Percentiles rank a stretch among this genome's conserved stretches.
Conservation (phyloP, 768 basidiomycete genomes). For the Termitomyces titanicus region DNA sequence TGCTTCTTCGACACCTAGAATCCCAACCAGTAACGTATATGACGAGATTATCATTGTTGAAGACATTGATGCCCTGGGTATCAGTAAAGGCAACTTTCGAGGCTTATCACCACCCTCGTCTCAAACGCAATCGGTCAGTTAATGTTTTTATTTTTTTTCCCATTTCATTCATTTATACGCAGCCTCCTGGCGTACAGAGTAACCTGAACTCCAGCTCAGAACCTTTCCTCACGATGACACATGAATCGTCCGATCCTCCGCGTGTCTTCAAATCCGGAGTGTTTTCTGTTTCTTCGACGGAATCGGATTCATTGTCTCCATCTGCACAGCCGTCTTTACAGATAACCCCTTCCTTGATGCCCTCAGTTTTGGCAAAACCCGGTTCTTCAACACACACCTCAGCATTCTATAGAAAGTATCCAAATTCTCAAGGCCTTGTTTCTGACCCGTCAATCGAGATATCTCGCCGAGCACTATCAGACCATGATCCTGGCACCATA, state of each 20-base stretch:
- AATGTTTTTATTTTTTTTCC: not conserved
- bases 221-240: not conserved
- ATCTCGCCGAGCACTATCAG: not conserved
- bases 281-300: not conserved
- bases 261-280: constrained; percentile 11
- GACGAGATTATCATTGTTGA: constrained; percentile 8
- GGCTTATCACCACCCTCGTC: not conserved
- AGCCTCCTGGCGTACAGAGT: not conserved
- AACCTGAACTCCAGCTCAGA: not conserved
- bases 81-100: not conserved
- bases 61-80: not conserved
- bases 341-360: not conserved
- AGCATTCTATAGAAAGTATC: not conserved
- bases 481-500: not conserved
- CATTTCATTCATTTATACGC: not conserved
- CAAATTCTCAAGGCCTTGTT: not conserved
- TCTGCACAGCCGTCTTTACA: not conserved
- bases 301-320: not conserved
- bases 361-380: not conserved
- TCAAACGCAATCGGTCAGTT: not conserved
- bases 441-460: not conserved
- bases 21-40: not conserved
- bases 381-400: not conserved
- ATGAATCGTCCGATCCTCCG: not conserved
- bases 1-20: not conserved